Base-by-base conservation (phyloP, 2,329 filamentous ascomycete genomes). In the Arthrobotrys sphaeroides region DNA sequence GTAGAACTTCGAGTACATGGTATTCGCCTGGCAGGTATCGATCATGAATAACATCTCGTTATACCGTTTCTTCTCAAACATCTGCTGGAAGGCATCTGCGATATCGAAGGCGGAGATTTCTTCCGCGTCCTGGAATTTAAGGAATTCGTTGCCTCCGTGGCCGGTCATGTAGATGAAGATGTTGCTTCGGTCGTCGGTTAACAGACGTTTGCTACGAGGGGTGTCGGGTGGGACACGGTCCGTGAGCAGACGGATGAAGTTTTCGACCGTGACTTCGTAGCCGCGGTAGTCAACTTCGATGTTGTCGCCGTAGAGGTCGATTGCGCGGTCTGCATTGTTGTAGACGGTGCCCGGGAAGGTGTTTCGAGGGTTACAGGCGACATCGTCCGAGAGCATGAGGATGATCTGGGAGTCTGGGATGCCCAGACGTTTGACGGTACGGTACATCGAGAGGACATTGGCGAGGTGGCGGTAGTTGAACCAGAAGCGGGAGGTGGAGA, bases 61-160 rank as follows among this genome's bases (percentile, higher is more conserved):
- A 83, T 98, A 99, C 85, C 95, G 90, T 85, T 96, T 96, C 89
- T 99, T 99, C 87, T 99, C 95, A 92, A 94, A 97, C 95, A 99
- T 99, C 85, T 99, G 94, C 83, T 96, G 93, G 82, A 99, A 98
- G 0, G 95, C 95, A 83, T 99, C 93, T 3, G 96, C 95, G 69
- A 99, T 85, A 84, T 99, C 95, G 82, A 96, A 97, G 0, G 93
- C 93, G 67, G 93, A 94, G 78, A 99, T 98, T 84, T 99, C 95
- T 83, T 99, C 95, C 5, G 93, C 92, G 80, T 99, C 95, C 83
- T 99, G 95, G 81, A 99, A 99, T 83, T 99, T 99, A 73, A 99
- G 84, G 80, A 99, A 99, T 84, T 97, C 94, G 82, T 98, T 97
- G 16, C 95, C 95, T 31, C 95, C 95, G 80, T 99, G 95, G 0